Base-by-base conservation (phyloP, 345 rosid species). In the Rubroshorea leprosula region DNA sequence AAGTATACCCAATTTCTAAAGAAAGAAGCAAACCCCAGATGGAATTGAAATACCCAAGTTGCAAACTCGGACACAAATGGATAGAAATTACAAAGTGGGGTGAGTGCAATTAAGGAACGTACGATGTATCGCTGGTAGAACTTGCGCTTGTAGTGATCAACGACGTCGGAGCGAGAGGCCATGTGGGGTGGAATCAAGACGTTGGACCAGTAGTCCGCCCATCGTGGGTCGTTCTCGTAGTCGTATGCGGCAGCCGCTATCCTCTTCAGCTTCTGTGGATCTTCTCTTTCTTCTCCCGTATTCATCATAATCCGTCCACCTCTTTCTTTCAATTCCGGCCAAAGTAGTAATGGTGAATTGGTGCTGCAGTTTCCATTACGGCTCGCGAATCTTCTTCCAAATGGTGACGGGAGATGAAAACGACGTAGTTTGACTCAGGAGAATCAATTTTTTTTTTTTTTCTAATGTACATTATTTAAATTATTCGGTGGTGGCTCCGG, bases 201-300 rank as follows among this genome's bases (percentile, higher is more conserved):
- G 61, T 89, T 89, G 57, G 97, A 85, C 97, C 96, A 87, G 75
- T 89, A 93, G 55, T 85, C 97, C 1, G 87, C 76, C 99, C 96
- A 93, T 66, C 92, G 66, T 2, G 83, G 63, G 58, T 93, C 99
- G 73, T 74, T 85, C 5, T 89, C 97, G 78, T 89, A 89, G 70
- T 93, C 97, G 62, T 80, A 93, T 0, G 95, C 74, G 16, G 88
- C 83, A 22, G 96, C 97, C 70, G 97, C 96, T 39, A 80, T 61
- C 64, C 59, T 76, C 88, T 81, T 93, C 62, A 85, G 53, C 68
- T 75, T 83, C 81, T 85, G 99, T 0, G 90, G 67, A 67, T 93
- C 97, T 13, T 84, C 98, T 72, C 82, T 75, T 64, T 74, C 85
- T 58, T 85, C 94, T 47, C 70, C 85, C 96, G 84, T 91, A 35